These are phyloP conservation scores for Dissophora ornata DNA, from an alignment of 192 early-diverging fungal species.

Conservation along the genomic window DNA sequence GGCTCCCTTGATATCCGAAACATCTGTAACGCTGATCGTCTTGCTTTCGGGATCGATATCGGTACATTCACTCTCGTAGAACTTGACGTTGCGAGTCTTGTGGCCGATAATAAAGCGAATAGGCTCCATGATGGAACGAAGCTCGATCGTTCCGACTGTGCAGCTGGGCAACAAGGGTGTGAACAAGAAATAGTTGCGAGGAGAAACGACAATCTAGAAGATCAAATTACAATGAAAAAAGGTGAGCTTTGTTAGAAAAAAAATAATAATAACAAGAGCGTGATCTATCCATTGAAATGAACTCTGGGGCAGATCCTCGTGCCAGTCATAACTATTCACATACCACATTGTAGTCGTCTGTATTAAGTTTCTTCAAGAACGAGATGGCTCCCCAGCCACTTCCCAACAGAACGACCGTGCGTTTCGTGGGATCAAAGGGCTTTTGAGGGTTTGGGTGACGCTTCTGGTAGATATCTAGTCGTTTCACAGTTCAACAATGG, in stretches of 20 bases:
- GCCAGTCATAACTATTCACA: conserved; percentile 6
- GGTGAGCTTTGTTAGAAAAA: not conserved
- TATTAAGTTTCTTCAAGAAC: conserved; percentile 79
- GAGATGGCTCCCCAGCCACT: conserved; percentile 56
- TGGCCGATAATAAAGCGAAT: conserved; percentile 88
- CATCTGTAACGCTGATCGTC: conserved; percentile 81
- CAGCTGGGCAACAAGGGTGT: conserved; percentile 76
- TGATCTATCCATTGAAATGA: too few relatives aligned
- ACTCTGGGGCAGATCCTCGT: too few relatives aligned
- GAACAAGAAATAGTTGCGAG: conserved; percentile 92
- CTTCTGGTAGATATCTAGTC: conserved; percentile 54
- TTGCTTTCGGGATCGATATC: conserved; percentile 87
- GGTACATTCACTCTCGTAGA: conserved; percentile 91
- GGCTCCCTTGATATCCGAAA: conserved; percentile 75
- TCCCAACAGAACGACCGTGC: conserved; percentile 36
- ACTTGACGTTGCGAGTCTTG: conserved; percentile 86
- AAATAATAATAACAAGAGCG: too few relatives aligned
- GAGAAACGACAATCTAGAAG: conserved; percentile 71
- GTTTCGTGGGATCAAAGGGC: conserved; percentile 59
- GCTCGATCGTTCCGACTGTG: conserved; percentile 91
- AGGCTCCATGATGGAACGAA: conserved; percentile 88
- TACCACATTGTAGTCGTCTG: conserved; percentile 82
- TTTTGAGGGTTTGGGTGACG: conserved; percentile 55
- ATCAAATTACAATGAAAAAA: too few relatives aligned
- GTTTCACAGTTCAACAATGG: too few relatives aligned